Conservation (phyloP, 495 filamentous ascomycete species). For the Pyrenula aspistea region DNA sequence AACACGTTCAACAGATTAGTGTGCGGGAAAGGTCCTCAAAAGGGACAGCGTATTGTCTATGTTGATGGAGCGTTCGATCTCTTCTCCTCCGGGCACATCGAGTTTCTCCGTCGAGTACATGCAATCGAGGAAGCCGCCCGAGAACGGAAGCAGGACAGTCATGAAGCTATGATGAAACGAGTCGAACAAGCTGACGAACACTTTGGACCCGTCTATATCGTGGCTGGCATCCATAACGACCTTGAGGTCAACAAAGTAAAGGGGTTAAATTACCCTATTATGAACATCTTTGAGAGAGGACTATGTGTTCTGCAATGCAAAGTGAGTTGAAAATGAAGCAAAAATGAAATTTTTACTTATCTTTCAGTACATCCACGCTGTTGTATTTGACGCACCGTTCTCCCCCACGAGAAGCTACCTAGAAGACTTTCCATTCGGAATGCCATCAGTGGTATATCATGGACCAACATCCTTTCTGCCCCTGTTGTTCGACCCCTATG, state of each 20-base stretch:
- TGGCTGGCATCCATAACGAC: slow-evolving; percentile 90
- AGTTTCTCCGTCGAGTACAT: slow-evolving; percentile 71
- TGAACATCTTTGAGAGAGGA: slow-evolving; percentile 95
- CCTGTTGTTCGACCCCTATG: slow-evolving; percentile 75
- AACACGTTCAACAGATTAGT: slow-evolving; percentile 53
- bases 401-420: slow-evolving; percentile 67
- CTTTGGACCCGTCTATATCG: slow-evolving; percentile 70
- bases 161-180: slow-evolving; percentile 46
- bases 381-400: slow-evolving; percentile 84
- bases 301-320: slow-evolving; percentile 91
- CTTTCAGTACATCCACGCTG: slow-evolving; percentile 67
- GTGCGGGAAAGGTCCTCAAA: slow-evolving; percentile 48
- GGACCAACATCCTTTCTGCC: slow-evolving; percentile 89
- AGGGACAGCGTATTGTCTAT: slow-evolving; percentile 80
- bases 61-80: slow-evolving; percentile 96
- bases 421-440: slow-evolving; percentile 58
- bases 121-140: slow-evolving; percentile 55
- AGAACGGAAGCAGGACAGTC: slow-evolving; percentile 60
- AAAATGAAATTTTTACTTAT: slow-evolving; percentile 13
- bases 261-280: slow-evolving; percentile 96
- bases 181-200: slow-evolving; percentile 48
- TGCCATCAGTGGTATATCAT: slow-evolving; percentile 79
- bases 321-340: slow-evolving; percentile 34
- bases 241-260: slow-evolving; percentile 91
- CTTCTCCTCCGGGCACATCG: slow-evolving; percentile 93